Evolutionary conservation across 139 green algal genomes (phyloP), one percentile per base, ranked within the genome.

Genomic region (Picochlorum costavermella): DNA sequence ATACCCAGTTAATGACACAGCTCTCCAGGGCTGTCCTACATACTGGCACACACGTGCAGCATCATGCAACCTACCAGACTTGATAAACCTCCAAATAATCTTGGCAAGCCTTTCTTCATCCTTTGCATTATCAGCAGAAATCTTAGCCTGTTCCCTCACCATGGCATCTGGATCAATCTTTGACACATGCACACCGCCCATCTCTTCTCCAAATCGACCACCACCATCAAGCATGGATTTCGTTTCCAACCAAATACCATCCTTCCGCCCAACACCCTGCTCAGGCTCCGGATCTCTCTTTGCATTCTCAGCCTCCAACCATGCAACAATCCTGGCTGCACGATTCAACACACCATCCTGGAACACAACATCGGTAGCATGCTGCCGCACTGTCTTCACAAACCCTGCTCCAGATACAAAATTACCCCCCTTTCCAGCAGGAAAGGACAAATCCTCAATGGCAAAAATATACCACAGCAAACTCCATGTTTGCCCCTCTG

Each of bases 151-250:
- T 53, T 61, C 53, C 28, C 83, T 73, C 5, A 62, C 71, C 40
- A 83, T 75, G 1, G 83, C 83, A 64, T 92, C 86, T 1, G 86
- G 86, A 68, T 92, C 86, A n/a, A 92, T 78, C 69, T 92, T 79
- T 1, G 67, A 62, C 37, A 80, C 67, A 40, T 40, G 33, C 29
- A 79, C 36, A 31, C n/a, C 26, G n/a, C 50, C 60, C 30, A 12
- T 26, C 20, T 33, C 33, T 29, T 13, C 17, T 49, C 25, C 58
- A 59, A 49, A 17, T 26, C 16, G 17, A 28, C 3, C 29, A 61
- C n/a, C 13, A 6, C 45, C 61, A 30, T 49, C 55, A 14, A 46
- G 53, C 16, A 49, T 75, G 46, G 40, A 36, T 63, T 63, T 63
- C 23, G 84, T 90, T 63, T 91, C 79, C 2, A 69, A 60, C 81